Percentiles rank a stretch among this genome's conserved stretches.
These are phyloP conservation scores for Barbatosphaeria neglecta DNA, from an alignment of 495 filamentous ascomycete species.

Conservation along the genomic window DNA sequence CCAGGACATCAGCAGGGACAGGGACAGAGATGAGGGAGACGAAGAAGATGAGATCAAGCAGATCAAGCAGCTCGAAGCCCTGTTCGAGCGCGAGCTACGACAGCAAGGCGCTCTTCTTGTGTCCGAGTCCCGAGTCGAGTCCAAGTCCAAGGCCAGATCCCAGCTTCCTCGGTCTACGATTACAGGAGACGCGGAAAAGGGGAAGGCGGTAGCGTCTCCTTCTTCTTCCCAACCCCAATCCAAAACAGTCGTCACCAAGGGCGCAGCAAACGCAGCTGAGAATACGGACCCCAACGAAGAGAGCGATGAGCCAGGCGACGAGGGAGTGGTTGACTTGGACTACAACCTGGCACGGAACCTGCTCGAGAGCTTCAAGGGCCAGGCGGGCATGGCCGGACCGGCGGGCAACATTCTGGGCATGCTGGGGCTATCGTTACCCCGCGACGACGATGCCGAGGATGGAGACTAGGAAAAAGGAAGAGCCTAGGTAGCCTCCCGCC, in stretches of 20 bases:
- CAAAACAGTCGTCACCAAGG: slow-evolving; percentile 2
- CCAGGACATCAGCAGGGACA: slow-evolving; percentile 1
- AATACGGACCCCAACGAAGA: slow-evolving; percentile 20
- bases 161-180: too few species aligned
- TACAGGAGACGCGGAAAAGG: too few species aligned
- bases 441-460: slow-evolving; percentile 52
- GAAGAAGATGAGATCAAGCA: slow-evolving; percentile 60
- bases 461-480: slow-evolving; percentile 4
- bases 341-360: slow-evolving; percentile 84
- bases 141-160: too few species aligned
- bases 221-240: slow-evolving; percentile 9
- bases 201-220: too few species aligned
- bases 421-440: slow-evolving; percentile 70
- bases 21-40: slow-evolving; percentile 33
- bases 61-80: slow-evolving; percentile 57
- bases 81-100: slow-evolving; percentile 74
- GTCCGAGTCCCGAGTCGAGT: too few species aligned
- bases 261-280: too few species aligned
- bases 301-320: slow-evolving; percentile 29
- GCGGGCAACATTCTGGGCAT: slow-evolving; percentile 74
- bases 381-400: slow-evolving; percentile 73
- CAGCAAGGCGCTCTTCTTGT: slow-evolving; percentile 64
- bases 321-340: slow-evolving; percentile 58
- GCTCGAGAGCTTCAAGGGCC: slow-evolving; percentile 82
- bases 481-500: too few species aligned